Conservation (phyloP, 331 rosid genomes). For the Ulmus americana region DNA sequence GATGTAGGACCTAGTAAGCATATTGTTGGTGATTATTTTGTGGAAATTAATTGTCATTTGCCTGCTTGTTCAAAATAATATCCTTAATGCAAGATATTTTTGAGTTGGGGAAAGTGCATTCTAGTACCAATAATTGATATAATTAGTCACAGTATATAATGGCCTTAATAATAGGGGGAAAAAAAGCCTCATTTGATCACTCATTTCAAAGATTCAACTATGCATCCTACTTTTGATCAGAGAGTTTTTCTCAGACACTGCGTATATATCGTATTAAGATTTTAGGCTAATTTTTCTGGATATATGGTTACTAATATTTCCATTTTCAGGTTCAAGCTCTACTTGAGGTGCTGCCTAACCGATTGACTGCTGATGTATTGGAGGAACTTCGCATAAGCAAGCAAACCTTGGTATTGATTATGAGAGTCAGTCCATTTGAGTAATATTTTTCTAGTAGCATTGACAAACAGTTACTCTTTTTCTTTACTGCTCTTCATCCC, state of each 20-base stretch:
- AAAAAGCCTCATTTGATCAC: neutral
- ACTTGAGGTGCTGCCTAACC: constrained; percentile 81
- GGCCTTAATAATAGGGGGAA: neutral
- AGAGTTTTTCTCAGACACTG: neutral
- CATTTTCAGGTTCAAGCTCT: constrained; percentile 69
- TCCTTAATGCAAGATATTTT: neutral
- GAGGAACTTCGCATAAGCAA: constrained; percentile 98
- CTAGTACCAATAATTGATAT: neutral
- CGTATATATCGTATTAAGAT: neutral
- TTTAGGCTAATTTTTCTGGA: neutral
- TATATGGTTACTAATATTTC: neutral
- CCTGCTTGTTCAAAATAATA: neutral
- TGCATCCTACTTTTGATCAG: neutral
- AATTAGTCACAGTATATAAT: neutral
- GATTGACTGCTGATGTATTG: constrained; percentile 76
- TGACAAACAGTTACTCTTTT: neutral
- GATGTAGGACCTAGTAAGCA: neutral
- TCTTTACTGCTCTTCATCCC: constrained; percentile 7
- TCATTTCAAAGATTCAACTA: neutral
- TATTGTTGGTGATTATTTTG: neutral
- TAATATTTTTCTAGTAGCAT: constrained; percentile 15
- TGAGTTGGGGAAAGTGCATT: neutral
- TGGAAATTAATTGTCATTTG: neutral
- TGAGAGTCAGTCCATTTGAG: constrained; percentile 10
- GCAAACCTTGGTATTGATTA: constrained; percentile 72